Evolutionary conservation across 169 alveolate genomes (phyloP).

Genomic region (Prorocentrum cordatum): DNA sequence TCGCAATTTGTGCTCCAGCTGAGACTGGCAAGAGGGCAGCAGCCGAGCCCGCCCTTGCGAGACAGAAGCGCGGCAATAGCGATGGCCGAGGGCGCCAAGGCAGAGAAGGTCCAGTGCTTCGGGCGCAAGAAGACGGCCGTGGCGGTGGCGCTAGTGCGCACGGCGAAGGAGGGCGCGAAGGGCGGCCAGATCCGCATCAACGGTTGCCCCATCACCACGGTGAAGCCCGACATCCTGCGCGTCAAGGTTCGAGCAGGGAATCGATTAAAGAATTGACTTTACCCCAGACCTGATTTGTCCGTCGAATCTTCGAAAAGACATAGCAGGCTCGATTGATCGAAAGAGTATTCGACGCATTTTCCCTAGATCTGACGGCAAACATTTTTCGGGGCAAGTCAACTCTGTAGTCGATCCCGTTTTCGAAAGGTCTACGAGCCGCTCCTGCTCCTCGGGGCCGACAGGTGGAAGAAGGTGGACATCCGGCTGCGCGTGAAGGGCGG

Average conservation of each 20-base stretch:
- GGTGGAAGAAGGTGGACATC: slow-evolving; percentile 39
- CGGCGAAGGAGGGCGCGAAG: too few species aligned
- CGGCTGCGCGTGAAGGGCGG: slow-evolving; percentile 67
- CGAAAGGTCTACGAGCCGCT: slow-evolving; percentile 58
- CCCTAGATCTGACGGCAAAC: too few species aligned
- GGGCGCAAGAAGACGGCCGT: slow-evolving; percentile 69
- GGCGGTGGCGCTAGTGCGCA: slow-evolving; percentile 58
- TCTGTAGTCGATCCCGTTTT: background rate
- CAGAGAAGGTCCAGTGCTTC: slow-evolving; percentile 15
- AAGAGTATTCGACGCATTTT: too few species aligned
- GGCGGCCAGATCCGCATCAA: slow-evolving; percentile 53
- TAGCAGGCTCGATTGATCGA: too few species aligned
- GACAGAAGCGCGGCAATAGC: too few species aligned
- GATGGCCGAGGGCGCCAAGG: too few species aligned
- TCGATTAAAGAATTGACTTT: too few species aligned
- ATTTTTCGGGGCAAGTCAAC: background rate
- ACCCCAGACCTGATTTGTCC: too few species aligned
- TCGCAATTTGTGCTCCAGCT: too few species aligned
- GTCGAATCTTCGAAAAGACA: too few species aligned
- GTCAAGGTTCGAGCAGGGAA: background rate
- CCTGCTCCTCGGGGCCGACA: slow-evolving; percentile 35
- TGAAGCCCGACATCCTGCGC: slow-evolving; percentile 61
- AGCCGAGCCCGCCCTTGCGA: too few species aligned
- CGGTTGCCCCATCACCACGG: slow-evolving; percentile 60
- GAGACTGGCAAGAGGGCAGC: too few species aligned